Evolutionary conservation across 2,329 filamentous ascomycete genomes (phyloP), one percentile per base, ranked within the genome.

Genomic region (Colletotrichum agaves): DNA sequence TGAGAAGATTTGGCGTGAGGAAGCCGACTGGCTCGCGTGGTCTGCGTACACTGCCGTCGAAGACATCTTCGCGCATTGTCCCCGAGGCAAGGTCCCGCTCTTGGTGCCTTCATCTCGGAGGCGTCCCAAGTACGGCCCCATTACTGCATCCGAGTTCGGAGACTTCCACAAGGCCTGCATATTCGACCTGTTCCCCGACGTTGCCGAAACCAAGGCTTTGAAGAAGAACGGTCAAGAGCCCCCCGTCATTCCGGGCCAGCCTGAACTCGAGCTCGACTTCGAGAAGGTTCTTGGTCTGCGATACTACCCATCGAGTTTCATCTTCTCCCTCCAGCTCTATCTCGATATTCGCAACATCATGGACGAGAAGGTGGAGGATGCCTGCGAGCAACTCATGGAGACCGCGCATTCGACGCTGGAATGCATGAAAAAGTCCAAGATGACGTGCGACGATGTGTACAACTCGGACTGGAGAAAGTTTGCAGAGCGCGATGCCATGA

Each of bases 321-420:
- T 63, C 41, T 57, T 57, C 7, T 56, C 41, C 12, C 44, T 60
- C 0, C 55, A 64, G 44, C 35, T 60, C 0, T 60, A 60, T 17
- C 21, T 44, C 4, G 55, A 64, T 19, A 57, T 47, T 13, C 17
- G 50, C 3, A 63, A 57, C 50, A 63, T 63, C 12, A n/a, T 57
- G 12, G 60, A 63, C 10, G 4, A 37, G 2, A 39, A 61, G 49
- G 49, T 61, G 7, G 39, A 44, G 12, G 39, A 55, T 5, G 59
- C 59, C 17, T 39, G 37, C 4, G 17, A 35, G n/a, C 37, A 46
- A 6, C 39, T 61, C 0, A 17, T 57, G 4, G 31, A 12, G 6
- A 56, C 27, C 4, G 41, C 41, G 6, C n/a, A 43, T 8, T 3
- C 15, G 2, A 19, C 37, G 15, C 2, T 31, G 4, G 6, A 46